Base-by-base conservation (phyloP, 2,329 filamentous ascomycete species). In the Penicillium vulpinum region DNA sequence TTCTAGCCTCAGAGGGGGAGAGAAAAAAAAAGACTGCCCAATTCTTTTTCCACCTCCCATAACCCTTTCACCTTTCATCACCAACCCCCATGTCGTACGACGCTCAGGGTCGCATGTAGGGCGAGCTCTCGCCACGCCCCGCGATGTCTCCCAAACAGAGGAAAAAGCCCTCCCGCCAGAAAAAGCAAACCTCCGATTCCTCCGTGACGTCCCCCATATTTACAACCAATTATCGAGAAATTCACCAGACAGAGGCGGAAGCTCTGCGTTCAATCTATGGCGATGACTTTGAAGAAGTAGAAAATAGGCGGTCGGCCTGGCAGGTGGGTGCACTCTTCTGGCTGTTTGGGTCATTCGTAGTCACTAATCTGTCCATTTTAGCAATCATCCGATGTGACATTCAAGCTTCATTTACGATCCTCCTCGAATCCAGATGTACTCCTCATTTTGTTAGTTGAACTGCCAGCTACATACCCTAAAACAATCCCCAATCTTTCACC, bases 381-480 rank as follows among this genome's bases (percentile, higher is more conserved):
- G 85, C 92, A 91, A 84, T 86, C 88, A 4, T 90, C 82, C 36
- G 81, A 96, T 69, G 88, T 91, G 16, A 83, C 86, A 0, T 95
- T 97, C 72, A 90, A 90, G 64, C 86, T 97, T 51, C 85, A 83
- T 51, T 81, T 97, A 61, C 91, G 85, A 67, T 84, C 91, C 10
- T 86, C 86, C 4, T 87, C 86, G 0, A 88, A 94, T 67, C 82
- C 86, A 36, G 88, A 92, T 47, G 83, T 91, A 58, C 82, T 82
- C 26, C 80, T 92, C 38, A 86, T 85, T 2, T 77, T 97, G n/a
- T 82, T 85, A 46, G 91, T 95, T 51, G 88, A 90, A 54, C 80
- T 97, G 63, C 94, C 91, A 9, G 89, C 92, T 7, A 96, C 92
- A 0, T 97, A 97, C 72, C 94, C 93, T 4, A 96, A 91, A 70